Evolutionary conservation across 805 yeast species (phyloP).

Genomic region (Wickerhamomyces pijperi): DNA sequence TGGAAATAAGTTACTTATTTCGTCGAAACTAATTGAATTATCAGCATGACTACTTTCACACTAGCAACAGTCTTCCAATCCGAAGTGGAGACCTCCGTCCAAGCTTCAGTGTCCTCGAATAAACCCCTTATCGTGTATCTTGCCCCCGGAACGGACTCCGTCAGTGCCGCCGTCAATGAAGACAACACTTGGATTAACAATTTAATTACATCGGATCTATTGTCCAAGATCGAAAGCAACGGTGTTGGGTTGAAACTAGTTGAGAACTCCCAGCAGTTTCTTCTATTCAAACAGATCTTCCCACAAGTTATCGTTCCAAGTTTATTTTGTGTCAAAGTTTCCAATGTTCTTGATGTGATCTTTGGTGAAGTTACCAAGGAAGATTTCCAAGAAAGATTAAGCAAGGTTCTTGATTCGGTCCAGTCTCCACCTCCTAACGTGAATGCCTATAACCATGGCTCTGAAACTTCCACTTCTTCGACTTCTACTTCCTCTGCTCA

Average conservation of each 20-base stretch:
- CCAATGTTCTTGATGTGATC: conserved; percentile 33
- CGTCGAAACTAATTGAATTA: too few relatives aligned
- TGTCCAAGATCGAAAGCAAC: conserved; percentile 12
- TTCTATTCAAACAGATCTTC: conserved; percentile 43
- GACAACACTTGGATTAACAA: conserved; percentile 15
- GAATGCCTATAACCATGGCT: background rate
- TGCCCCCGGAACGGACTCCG: conserved; percentile 7
- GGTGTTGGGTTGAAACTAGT: conserved; percentile 31
- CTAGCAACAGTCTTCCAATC: background rate
- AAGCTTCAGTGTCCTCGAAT: conserved; percentile 22
- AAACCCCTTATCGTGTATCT: conserved; percentile 31
- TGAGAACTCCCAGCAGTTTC: conserved; percentile 31
- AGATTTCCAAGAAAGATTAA: conserved; percentile 19
- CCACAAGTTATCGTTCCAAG: conserved; percentile 43
- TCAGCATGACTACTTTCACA: background rate
- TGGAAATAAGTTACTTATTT: too few relatives aligned
- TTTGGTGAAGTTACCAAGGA: conserved; percentile 21
- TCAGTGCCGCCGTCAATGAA: conserved; percentile 11
- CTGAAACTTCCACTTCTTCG: background rate
- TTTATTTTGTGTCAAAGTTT: conserved; percentile 39
- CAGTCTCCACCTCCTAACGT: conserved; percentile 2
- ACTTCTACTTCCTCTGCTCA: background rate
- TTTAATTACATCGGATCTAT: conserved; percentile 7
- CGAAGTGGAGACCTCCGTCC: conserved; percentile 29
- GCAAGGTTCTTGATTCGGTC: conserved; percentile 6